A percentile compares a stretch with the other conserved stretches of the same genome.
These are phyloP conservation scores for Actinidia arguta DNA, from an alignment of 179 eudicot genomes.

Conservation along the genomic window DNA sequence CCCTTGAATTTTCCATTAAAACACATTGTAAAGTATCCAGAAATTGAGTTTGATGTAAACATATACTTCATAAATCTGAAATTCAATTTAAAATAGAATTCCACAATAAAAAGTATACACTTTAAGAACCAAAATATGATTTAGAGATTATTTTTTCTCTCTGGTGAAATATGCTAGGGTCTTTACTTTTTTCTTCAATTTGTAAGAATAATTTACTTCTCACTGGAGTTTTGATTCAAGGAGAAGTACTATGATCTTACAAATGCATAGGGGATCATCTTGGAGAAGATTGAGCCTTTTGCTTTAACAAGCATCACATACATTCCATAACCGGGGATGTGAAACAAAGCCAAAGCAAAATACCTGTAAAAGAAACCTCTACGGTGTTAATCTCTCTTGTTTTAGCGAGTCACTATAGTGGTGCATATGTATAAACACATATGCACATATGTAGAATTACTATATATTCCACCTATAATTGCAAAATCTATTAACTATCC, in stretches of 20 bases:
- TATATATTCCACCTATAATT: constrained; percentile 61
- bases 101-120: no score
- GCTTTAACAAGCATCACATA: constrained; percentile 64
- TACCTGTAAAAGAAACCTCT: constrained; percentile 53
- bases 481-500: not conserved
- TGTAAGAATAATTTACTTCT: not conserved
- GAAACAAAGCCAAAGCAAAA: constrained; percentile 69
- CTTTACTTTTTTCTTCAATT: no score
- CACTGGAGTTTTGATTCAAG: not conserved
- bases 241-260: constrained; percentile 43
- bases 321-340: constrained; percentile 84
- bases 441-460: not conserved
- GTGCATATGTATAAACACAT: not conserved
- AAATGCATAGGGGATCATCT: constrained; percentile 59
- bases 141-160: no score
- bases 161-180: no score
- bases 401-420: not conserved
- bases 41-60: no score
- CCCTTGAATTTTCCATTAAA: no score
- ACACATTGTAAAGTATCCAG: no score
- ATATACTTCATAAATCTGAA: no score
- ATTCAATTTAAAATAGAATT: no score
- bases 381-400: not conserved
- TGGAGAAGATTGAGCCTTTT: constrained; percentile 59
- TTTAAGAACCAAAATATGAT: no score